Evolutionary conservation across 352 stramenopile genomes (phyloP).

Genomic region (Globisporangium carolinianum): DNA sequence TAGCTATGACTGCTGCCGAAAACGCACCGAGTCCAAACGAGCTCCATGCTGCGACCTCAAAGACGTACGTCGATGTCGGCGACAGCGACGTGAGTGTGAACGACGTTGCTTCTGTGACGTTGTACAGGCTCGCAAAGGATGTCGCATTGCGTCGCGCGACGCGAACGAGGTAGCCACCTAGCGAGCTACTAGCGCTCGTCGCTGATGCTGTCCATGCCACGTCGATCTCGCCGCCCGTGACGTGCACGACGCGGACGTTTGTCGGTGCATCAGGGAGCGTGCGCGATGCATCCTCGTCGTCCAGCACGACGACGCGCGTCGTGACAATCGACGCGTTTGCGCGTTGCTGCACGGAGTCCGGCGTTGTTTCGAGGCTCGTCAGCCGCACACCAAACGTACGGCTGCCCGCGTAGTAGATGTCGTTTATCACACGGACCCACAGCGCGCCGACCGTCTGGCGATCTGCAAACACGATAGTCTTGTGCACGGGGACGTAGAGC

Average conservation of each 20-base stretch:
- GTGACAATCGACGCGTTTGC: conserved; percentile 14
- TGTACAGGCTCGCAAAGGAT: conserved; percentile 33
- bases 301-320: conserved; percentile 25
- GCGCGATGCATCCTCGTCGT: conserved; percentile 37
- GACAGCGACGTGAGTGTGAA: conserved; percentile 38
- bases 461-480: conserved; percentile 22
- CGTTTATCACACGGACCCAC: conserved; percentile 40
- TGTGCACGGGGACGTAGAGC: conserved; percentile 28
- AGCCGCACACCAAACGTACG: conserved; percentile 39
- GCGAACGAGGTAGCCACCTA: conserved; percentile 32
- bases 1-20: conserved; percentile 11
- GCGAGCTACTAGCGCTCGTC: not conserved
- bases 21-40: conserved; percentile 32
- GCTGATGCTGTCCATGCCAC: conserved; percentile 20
- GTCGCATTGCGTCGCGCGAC: conserved; percentile 10
- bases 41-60: conserved; percentile 48
- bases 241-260: conserved; percentile 7
- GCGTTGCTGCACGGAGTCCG: not conserved
- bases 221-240: conserved; percentile 44
- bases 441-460: conserved; percentile 26
- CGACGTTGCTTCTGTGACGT: conserved; percentile 14
- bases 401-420: conserved; percentile 26
- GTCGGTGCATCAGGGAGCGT: conserved; percentile 17
- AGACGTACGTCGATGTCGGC: conserved; percentile 20
- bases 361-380: not conserved